Percentiles rank a stretch among this genome's conserved stretches.
Evolutionary conservation across 2,329 filamentous ascomycete genomes (phyloP).

Genomic region (Rosellinia necatrix): DNA sequence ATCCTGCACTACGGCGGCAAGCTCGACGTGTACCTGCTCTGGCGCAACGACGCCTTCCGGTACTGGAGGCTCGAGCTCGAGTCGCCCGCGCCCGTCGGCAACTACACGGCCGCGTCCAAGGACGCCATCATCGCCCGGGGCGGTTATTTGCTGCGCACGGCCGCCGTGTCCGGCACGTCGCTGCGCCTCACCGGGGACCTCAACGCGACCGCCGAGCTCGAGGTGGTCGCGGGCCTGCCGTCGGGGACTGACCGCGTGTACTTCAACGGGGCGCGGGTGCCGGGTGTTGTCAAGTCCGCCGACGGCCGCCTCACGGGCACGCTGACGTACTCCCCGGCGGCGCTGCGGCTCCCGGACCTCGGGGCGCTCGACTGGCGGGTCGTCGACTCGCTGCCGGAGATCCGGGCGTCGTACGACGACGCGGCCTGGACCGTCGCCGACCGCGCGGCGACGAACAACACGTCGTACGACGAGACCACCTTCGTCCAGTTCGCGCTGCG

Average conservation of each 20-base stretch:
- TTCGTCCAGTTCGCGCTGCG: constrained; percentile 46
- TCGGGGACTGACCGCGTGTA: constrained; percentile 50
- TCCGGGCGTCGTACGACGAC: constrained; percentile 68
- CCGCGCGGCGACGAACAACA: constrained; percentile 60
- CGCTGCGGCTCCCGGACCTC: constrained; percentile 60
- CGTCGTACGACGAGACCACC: constrained; percentile 33
- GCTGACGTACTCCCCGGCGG: constrained; percentile 19
- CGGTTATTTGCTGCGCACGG: constrained; percentile 67
- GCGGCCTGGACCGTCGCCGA: constrained; percentile 66
- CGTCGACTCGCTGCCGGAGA: constrained; percentile 73
- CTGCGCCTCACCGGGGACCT: constrained; percentile 72
- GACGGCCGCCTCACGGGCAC: constrained; percentile 44
- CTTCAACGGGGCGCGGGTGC: constrained; percentile 59
- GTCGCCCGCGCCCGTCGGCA: constrained; percentile 42
- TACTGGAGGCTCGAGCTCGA: constrained; percentile 68
- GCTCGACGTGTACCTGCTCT: constrained; percentile 60
- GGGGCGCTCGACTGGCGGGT: constrained; percentile 67
- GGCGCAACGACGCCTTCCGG: constrained; percentile 68
- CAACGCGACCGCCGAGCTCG: constrained; percentile 69
- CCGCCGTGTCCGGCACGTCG: constrained; percentile 57
- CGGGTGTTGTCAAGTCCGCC: constrained; percentile 32
- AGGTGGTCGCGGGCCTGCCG: constrained; percentile 67
- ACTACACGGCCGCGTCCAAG: constrained; percentile 34
- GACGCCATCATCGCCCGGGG: constrained; percentile 62
- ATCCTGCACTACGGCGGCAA: constrained; percentile 54